Conservation (phyloP, 257 asterid genomes). For the Solanum appendiculatum region DNA sequence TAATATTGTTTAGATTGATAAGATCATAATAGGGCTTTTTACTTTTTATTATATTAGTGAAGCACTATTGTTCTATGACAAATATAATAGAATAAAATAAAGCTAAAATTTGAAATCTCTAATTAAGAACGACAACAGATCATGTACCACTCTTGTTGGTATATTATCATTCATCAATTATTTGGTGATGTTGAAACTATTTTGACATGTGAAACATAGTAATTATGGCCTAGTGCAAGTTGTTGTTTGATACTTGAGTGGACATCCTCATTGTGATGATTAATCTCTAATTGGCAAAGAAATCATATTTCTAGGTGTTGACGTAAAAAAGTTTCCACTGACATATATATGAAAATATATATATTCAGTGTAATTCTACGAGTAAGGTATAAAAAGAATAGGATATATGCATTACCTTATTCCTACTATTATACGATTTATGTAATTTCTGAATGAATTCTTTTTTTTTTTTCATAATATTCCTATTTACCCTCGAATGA, state of each 20-base stretch:
- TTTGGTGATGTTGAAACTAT: not conserved
- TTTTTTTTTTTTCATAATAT: not conserved
- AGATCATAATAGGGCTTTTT: no score
- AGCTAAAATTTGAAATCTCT: not conserved
- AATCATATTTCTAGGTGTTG: not conserved
- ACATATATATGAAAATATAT: not conserved
- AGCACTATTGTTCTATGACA: accelerated
- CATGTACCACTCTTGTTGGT: not conserved
- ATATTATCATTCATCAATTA: not conserved
- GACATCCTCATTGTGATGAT: not conserved
- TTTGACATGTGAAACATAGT: not conserved
- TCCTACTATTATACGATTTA: no score
- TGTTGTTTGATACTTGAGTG: not conserved
- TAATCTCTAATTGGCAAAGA: not conserved
- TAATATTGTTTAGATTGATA: no score
- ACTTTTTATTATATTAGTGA: not conserved
- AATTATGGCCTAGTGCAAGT: not conserved
- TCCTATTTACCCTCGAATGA: not conserved
- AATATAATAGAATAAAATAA: not conserved
- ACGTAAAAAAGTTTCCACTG: not conserved
- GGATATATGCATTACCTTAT: not conserved
- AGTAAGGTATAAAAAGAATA: not conserved
- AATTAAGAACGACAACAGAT: no score
- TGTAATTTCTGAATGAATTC: not conserved
- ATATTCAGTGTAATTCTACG: not conserved